Evolutionary conservation across 495 filamentous ascomycete genomes (phyloP), one percentile per base, ranked within the genome.

Genomic region (Hyaloscypha variabilis): DNA sequence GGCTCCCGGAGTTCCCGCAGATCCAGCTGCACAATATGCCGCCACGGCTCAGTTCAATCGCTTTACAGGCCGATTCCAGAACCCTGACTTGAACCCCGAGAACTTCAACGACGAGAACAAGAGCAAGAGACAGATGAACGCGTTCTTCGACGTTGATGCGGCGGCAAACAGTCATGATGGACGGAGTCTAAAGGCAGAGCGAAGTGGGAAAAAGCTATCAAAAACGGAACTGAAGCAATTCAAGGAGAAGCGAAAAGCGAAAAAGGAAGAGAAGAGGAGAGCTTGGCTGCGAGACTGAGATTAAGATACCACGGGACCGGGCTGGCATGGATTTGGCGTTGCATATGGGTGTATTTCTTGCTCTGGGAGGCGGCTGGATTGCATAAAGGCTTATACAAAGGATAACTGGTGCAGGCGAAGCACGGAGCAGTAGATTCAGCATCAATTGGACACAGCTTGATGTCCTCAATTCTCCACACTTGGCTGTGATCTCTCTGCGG

Each of bases 101-200:
- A 85, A 85, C 17, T 88, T 91, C 81, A 91, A 89, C 69, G 95
- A 97, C 72, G 93, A 95, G 75, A 91, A 92, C 68, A 97, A 97
- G 82, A 87, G 87, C 50, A 84, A 81, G 62, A 82, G 96, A 54
- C 95, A 98, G 81, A 91, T 98, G 91, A 89, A 89, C 72, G 92
- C 94, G 11, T 99, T 88, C 77, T 99, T 97, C 73, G 96, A 98
- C 72, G 95, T 98, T n/a, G 95, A 98, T 78, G 91, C 93, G 13
- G 94, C 94, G 24, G 96, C 96, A 1, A 97, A 97, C 73, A 87
- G 84, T 67, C 95, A 99, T 69, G 90, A 97, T 71, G 95, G 95
- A 8, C 86, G 91, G 62, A 97, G 93, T 73, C 77, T 99, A 58
- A 96, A 94, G 77, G 95, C 92, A 8, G 95, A 99, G 78, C 82